phyloP scores from a whole-genome alignment of 2,329 filamentous ascomycete species.

The Phaeosphaeriaceae sp. region DNA sequence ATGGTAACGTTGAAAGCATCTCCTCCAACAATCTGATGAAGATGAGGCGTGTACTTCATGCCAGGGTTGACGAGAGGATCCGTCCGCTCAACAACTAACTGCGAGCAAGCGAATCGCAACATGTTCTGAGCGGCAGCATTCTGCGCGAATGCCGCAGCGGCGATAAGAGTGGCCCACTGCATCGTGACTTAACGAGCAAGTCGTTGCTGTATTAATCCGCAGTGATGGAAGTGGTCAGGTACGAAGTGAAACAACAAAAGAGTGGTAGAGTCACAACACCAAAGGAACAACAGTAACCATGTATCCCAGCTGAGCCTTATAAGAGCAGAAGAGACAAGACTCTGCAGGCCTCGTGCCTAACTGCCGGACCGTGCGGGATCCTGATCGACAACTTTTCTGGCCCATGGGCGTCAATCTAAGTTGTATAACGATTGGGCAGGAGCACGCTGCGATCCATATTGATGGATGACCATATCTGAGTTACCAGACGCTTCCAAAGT shows the following conservation, averaged over 20 bases:
- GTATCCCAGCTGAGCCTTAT: slow-evolving; percentile 35
- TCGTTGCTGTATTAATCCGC: not conserved
- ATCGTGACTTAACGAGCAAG: slow-evolving; percentile 24
- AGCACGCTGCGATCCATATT: slow-evolving; percentile 25
- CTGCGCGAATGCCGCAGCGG: slow-evolving; percentile 27
- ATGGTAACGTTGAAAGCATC: slow-evolving; percentile 45
- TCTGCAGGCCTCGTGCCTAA: slow-evolving; percentile 22
- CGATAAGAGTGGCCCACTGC: slow-evolving; percentile 38
- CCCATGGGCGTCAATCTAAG: slow-evolving; percentile 40
- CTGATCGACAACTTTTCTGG: slow-evolving; percentile 28
- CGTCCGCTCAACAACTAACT: slow-evolving; percentile 43
- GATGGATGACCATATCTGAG: slow-evolving; percentile 20
- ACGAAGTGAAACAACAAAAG: slow-evolving; percentile 14
- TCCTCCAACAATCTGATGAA: slow-evolving; percentile 45
- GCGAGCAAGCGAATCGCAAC: slow-evolving; percentile 45
- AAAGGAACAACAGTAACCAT: slow-evolving; percentile 12
- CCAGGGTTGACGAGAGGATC: slow-evolving; percentile 45
- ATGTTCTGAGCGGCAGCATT: slow-evolving; percentile 38
- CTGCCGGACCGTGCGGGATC: slow-evolving; percentile 31
- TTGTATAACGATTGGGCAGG: slow-evolving; percentile 34
- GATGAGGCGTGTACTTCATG: slow-evolving; percentile 45
- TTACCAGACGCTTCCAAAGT: slow-evolving; percentile 17
- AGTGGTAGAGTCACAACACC: slow-evolving; percentile 20
- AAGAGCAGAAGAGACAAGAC: slow-evolving; percentile 15
- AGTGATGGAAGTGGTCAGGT: not conserved